Base-by-base conservation (phyloP, 2,329 filamentous ascomycete genomes). In the Fusarium albidum region DNA sequence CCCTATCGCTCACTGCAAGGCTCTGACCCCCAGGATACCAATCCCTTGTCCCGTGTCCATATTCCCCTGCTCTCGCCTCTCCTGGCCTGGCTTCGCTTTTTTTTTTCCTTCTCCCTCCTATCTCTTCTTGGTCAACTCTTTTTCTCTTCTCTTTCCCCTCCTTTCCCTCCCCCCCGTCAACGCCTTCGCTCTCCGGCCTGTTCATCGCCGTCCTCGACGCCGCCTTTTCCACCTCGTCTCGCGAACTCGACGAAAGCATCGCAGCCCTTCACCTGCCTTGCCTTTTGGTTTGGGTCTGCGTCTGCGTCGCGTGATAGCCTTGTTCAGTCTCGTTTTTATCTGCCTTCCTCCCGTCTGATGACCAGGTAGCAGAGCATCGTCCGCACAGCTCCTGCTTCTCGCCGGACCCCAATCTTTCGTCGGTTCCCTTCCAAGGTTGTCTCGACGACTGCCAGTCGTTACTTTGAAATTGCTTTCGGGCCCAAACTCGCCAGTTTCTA, bases 361-460 rank as follows among this genome's bases (percentile, higher is more conserved):
- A 64, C 55, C 40, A 63, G 54, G 57, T 67, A 63, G 62, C 41
- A 39, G 52, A 46, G 39, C 54, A n/a, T n/a, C 28, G 42, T 33
- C 52, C 52, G 29, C 59, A 44, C 39, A 53, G 48, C 40, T 60
- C 38, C 46, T 53, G 48, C 55, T 64, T 52, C 53, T 59, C 45
- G 41, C 52, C 54, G 55, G 55, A 60, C 33, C 56, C 44, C 44
- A 59, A 59, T 63, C 64, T 67, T 67, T 67, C 64, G 64, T 67
- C 64, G 64, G 54, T 59, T 57, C 55, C 52, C 55, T 63, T 56
- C 45, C 12, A 21, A 54, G 64, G 60, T 61, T 57, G 61, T 64
- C 50, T 67, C 64, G 64, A 61, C 64, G 64, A 66, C 60, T 67
- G 62, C 62, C 64, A 67, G 64, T 67, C 64, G 64, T 65, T 67